Conservation (phyloP, 495 filamentous ascomycete genomes). For the Talaromyces trachyspermus region DNA sequence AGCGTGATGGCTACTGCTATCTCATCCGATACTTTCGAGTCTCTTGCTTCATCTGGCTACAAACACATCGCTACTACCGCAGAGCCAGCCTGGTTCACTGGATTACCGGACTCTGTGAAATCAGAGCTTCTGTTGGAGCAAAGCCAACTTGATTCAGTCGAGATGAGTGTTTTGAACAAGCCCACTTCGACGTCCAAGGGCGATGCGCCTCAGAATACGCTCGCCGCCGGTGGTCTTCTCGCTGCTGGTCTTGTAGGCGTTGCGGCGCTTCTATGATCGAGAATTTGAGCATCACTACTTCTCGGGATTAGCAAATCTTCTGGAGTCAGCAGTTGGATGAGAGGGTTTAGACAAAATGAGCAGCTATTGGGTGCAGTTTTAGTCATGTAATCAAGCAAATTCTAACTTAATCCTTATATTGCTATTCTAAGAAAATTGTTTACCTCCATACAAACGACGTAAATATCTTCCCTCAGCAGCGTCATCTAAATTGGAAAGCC, state of each 20-base stretch:
- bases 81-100: slow-evolving; percentile 9
- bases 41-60: neutral
- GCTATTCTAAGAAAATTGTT: too few relatives aligned
- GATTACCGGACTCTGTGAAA: slow-evolving; percentile 7
- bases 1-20: slow-evolving; percentile 2
- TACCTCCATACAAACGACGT: too few relatives aligned
- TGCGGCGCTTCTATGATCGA: slow-evolving; percentile 5
- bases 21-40: neutral
- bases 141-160: neutral
- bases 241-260: slow-evolving; percentile 5
- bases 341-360: too few relatives aligned
- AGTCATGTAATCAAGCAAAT: too few relatives aligned
- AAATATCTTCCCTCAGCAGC: too few relatives aligned
- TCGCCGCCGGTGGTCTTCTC: neutral
- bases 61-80: slow-evolving; percentile 1
- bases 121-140: slow-evolving; percentile 7
- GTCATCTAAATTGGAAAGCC: too few relatives aligned
- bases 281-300: too few relatives aligned
- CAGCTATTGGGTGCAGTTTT: too few relatives aligned
- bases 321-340: too few relatives aligned
- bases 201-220: slow-evolving; percentile 3
- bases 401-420: too few relatives aligned
- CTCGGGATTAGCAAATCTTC: too few relatives aligned
- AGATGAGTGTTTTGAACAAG: neutral
- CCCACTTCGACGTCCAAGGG: neutral